phyloP scores from a whole-genome alignment of 208 protist genomes.

The Leishmania lainsoni region DNA sequence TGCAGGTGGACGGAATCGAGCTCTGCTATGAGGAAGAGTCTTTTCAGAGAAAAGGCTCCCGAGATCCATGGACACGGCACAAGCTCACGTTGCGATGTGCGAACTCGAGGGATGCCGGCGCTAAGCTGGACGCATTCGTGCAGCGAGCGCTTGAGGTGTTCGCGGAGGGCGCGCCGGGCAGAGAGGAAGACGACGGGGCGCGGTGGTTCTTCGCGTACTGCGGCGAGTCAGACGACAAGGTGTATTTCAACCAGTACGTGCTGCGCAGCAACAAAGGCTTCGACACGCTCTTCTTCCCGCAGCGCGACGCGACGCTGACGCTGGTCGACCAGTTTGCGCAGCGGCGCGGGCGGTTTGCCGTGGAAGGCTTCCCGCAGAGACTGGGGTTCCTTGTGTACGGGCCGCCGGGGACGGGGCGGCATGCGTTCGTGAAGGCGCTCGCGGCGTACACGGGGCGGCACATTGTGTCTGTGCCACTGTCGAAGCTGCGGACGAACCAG shows the following conservation, averaged over 20 bases:
- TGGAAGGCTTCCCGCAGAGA: slow-evolving; percentile 86
- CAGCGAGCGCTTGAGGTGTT: slow-evolving; percentile 19
- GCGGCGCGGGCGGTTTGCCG: slow-evolving; percentile 75
- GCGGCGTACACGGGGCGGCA: slow-evolving; percentile 98
- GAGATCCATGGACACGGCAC: not conserved
- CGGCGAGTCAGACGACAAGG: slow-evolving; percentile 13
- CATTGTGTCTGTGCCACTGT: slow-evolving; percentile 77
- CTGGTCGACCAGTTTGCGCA: slow-evolving; percentile 82
- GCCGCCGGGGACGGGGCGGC: slow-evolving; percentile 96
- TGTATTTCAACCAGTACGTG: slow-evolving; percentile 73
- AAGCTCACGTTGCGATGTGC: not conserved
- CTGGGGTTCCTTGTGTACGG: slow-evolving; percentile 99
- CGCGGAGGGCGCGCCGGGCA: slow-evolving; percentile 14
- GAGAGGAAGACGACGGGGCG: slow-evolving; percentile 1
- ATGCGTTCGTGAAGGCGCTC: slow-evolving; percentile 98
- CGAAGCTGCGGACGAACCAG: slow-evolving; percentile 82
- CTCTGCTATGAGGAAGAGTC: slow-evolving; percentile 1
- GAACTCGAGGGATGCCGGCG: slow-evolving; percentile 6
- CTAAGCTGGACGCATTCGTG: no score
- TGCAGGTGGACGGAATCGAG: slow-evolving; percentile 8
- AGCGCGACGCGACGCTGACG: slow-evolving; percentile 63
- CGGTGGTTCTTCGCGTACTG: slow-evolving; percentile 22
- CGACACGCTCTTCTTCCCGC: slow-evolving; percentile 88
- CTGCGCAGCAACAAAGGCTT: slow-evolving; percentile 82
- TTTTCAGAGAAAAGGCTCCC: not conserved